These are phyloP conservation scores for Cupressus sempervirens DNA, from an alignment of 75 land plant genomes.

Conservation along the genomic window DNA sequence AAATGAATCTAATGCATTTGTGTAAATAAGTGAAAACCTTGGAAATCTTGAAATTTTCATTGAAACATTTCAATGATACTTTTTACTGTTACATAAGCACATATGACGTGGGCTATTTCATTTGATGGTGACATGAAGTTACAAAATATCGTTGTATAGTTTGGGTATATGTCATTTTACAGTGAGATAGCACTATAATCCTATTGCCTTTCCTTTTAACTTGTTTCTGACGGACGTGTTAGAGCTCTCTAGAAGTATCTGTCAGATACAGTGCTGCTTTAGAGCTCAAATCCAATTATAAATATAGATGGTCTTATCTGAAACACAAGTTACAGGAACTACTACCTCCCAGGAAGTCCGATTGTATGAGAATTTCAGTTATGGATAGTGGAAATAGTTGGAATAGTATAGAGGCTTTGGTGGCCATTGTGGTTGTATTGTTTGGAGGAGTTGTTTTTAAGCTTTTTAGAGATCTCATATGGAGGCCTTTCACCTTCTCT, in stretches of 20 bases:
- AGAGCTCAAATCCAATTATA: not conserved
- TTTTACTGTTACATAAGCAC: no score
- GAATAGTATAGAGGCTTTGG: not conserved
- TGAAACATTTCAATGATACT: no score
- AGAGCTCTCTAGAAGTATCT: not conserved
- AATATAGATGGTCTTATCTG: not conserved
- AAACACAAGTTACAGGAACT: not conserved
- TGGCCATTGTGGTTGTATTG: not conserved
- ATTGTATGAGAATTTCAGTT: not conserved
- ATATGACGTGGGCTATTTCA: no score
- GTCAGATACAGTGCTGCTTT: not conserved
- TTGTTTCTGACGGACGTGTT: no score
- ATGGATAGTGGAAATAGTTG: not conserved
- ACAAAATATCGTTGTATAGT: no score
- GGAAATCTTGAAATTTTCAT: no score
- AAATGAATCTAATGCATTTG: no score
- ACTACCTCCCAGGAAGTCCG: not conserved
- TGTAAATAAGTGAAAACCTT: no score
- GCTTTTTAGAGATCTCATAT: slow-evolving; percentile 4
- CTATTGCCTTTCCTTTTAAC: no score
- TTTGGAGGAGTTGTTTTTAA: not conserved
- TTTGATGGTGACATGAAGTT: no score
- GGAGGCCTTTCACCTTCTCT: slow-evolving; percentile 15
- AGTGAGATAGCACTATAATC: no score
- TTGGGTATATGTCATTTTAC: not conserved